Evolutionary conservation across 805 yeast species (phyloP).

Genomic region (Priceomyces medius): DNA sequence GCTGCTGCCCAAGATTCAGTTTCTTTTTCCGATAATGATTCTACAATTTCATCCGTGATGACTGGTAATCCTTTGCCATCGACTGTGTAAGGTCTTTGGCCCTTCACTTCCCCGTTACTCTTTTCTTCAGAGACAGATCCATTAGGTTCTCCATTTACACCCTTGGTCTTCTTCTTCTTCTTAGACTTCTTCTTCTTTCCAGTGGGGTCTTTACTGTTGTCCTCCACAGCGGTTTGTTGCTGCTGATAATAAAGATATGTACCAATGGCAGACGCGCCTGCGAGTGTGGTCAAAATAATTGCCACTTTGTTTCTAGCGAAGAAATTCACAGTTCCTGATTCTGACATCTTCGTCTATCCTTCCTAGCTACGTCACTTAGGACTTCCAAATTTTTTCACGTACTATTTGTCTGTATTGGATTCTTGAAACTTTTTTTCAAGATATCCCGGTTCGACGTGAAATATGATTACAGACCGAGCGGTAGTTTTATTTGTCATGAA

Average conservation of each 20-base stretch:
- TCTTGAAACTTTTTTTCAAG: conserved; percentile 2
- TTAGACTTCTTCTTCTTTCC: conserved; percentile 28
- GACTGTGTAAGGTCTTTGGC: conserved; percentile 48
- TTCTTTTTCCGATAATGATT: conserved; percentile 46
- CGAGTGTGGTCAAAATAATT: conserved; percentile 60
- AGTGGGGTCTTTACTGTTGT: conserved; percentile 15
- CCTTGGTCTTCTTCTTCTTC: conserved; percentile 43
- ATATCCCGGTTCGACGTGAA: neutral
- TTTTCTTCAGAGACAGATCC: conserved; percentile 20
- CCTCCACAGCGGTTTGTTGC: conserved; percentile 16
- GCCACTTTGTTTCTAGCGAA: conserved; percentile 60
- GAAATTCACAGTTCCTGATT: conserved; percentile 22
- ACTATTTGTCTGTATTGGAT: neutral
- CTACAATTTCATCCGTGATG: conserved; percentile 46
- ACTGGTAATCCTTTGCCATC: conserved; percentile 57
- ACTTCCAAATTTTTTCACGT: conserved; percentile 1
- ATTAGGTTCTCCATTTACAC: conserved; percentile 7
- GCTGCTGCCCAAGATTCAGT: conserved; percentile 66
- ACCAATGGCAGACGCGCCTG: conserved; percentile 62
- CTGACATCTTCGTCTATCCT: conserved; percentile 11
- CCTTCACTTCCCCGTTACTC: conserved; percentile 25
- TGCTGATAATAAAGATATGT: conserved; percentile 52
- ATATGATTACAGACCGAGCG: neutral
- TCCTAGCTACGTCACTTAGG: neutral
- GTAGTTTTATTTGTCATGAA: neutral